Evolutionary conservation across 805 yeast species (phyloP).

Genomic region (Ogataea glucozyma): DNA sequence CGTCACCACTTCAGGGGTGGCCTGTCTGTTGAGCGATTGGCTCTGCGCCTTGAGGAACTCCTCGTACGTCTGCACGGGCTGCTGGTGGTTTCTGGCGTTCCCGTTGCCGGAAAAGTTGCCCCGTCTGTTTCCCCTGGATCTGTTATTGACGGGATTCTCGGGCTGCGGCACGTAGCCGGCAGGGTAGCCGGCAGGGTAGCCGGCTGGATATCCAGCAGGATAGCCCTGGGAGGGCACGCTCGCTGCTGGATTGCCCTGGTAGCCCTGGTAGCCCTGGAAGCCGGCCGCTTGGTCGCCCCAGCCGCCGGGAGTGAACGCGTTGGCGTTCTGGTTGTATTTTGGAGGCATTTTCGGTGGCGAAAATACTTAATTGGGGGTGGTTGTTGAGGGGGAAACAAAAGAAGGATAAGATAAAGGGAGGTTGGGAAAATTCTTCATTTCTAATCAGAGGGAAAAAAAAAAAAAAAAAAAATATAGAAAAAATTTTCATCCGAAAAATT

Average conservation of each 20-base stretch:
- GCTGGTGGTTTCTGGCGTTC: constrained; percentile 15
- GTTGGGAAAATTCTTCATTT: too few species aligned
- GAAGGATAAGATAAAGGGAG: not conserved
- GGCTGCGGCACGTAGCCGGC: constrained; percentile 10
- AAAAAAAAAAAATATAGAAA: constrained; percentile 6
- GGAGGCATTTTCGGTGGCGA: constrained; percentile 38
- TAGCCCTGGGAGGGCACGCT: not conserved
- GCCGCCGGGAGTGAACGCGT: constrained; percentile 34
- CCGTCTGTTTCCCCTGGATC: constrained; percentile 14
- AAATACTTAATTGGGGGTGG: not conserved
- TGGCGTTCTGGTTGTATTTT: constrained; percentile 40
- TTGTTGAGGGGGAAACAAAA: not conserved
- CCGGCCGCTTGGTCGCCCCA: constrained; percentile 23
- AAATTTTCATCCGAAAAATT: constrained; percentile 3
- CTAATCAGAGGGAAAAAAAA: too few species aligned
- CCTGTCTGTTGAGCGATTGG: constrained; percentile 17
- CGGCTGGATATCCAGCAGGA: too few species aligned
- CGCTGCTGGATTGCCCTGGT: constrained; percentile 24
- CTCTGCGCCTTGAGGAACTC: constrained; percentile 52
- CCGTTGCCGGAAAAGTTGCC: constrained; percentile 16
- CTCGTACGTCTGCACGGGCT: constrained; percentile 49
- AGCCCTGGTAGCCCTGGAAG: constrained; percentile 36
- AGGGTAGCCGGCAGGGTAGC: too few species aligned
- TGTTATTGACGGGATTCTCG: constrained; percentile 1
- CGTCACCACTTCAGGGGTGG: constrained; percentile 21